Evolutionary conservation across 805 yeast genomes (phyloP), one percentile per base, ranked within the genome.

Genomic region (Suhomyces canberraensis): DNA sequence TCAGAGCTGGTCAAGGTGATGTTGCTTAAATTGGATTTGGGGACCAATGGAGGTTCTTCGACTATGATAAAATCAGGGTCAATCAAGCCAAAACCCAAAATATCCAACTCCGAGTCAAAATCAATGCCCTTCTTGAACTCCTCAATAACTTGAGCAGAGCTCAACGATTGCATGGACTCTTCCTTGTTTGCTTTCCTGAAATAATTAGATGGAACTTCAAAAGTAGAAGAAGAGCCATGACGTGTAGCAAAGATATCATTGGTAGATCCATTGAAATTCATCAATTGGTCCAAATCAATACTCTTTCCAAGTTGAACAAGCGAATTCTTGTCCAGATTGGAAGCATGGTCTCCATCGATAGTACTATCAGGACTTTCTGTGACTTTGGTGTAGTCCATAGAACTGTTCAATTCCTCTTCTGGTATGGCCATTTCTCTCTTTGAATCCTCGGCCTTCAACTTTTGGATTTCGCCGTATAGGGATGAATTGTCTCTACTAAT

Each of bases 121-220:
- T 54, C 56, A 24, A 66, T 58, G 16, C 52, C 54, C 27, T 44
- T 50, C n/a, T 53, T 45, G 33, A 66, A 64, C 19, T 55, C 56
- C 6, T 46, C 46, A 18, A 58, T 56, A 28, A 48, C 42, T 29
- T 57, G 52, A 8, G 57, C 37, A 4, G 69, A 56, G 1, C 57
- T 45, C 17, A 56, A 39, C 4, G 67, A 60, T 24, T 48, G 53
- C 11, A 39, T 32, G 7, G 63, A 58, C 8, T 29, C 46, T 2
- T 54, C 56, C 25, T 20, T 36, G 21, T 11, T 29, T 4, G 27
- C 36, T 16, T 22, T 24, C 8, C 37, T 29, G 22, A 42, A 42
- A 31, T 42, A 44, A 30, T 40, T 33, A 8, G 36, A 14, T 3
- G 44, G 48, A 11, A 43, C 31, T 16, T 45, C 45, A 26, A 43